These are phyloP conservation scores for Trypanosoma cruzi DNA, from an alignment of 208 protist species.

Conservation along the genomic window DNA sequence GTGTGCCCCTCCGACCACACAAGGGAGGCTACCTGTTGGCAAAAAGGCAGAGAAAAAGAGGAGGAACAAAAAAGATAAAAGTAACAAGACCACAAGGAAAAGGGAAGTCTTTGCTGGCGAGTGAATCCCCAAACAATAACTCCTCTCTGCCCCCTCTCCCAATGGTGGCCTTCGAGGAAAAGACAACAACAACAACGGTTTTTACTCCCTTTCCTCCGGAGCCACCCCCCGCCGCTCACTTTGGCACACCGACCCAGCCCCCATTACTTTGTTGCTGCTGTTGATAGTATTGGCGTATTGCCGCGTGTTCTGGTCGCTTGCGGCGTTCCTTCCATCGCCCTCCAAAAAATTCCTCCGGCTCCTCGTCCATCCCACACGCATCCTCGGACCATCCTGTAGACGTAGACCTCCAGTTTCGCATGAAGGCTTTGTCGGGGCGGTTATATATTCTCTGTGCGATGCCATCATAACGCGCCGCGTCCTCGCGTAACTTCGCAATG, in stretches of 20 bases:
- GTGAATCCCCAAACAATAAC: not conserved
- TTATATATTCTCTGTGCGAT: slow-evolving; percentile 69
- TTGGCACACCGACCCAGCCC: slow-evolving; percentile 29
- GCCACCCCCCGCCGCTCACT: slow-evolving; percentile 20
- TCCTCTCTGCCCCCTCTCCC: not conserved
- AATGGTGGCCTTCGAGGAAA: too few relatives aligned
- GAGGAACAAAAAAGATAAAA: not conserved
- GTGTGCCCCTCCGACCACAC: not conserved
- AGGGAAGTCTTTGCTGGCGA: not conserved
- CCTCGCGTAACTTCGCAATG: slow-evolving; percentile 70
- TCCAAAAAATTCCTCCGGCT: slow-evolving; percentile 44
- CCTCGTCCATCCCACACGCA: slow-evolving; percentile 49
- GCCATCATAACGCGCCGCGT: slow-evolving; percentile 63
- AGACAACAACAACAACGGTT: not conserved
- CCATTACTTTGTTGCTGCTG: slow-evolving; percentile 16
- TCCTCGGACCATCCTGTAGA: slow-evolving; percentile 48
- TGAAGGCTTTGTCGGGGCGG: slow-evolving; percentile 75
- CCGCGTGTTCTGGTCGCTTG: slow-evolving; percentile 69
- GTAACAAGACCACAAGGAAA: not conserved
- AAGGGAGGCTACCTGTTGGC: too few relatives aligned
- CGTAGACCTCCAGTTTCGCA: slow-evolving; percentile 33
- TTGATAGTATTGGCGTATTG: slow-evolving; percentile 50
- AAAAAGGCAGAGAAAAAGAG: not conserved
- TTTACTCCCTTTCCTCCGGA: not conserved
- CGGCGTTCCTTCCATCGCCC: slow-evolving; percentile 54